These are phyloP conservation scores for Botryotinia convoluta DNA, from an alignment of 2,329 filamentous ascomycete species.

Conservation along the genomic window DNA sequence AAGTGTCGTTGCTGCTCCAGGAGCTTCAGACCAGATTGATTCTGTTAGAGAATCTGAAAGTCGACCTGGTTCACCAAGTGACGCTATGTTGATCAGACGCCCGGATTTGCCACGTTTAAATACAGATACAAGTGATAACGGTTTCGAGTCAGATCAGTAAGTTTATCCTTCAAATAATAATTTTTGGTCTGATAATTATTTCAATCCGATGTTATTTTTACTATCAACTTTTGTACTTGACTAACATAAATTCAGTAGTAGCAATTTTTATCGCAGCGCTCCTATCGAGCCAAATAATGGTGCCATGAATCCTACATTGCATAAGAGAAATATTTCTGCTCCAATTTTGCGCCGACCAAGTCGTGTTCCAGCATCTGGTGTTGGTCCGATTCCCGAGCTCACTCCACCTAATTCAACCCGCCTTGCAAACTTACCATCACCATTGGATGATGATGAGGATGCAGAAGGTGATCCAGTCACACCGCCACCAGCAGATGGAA, in stretches of 20 bases:
- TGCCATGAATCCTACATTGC: slow-evolving; percentile 12
- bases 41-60: neutral
- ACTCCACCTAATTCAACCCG: slow-evolving; percentile 35
- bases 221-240: neutral
- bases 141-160: slow-evolving; percentile 27
- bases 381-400: slow-evolving; percentile 28
- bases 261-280: neutral
- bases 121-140: slow-evolving; percentile 26
- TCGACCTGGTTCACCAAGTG: slow-evolving; percentile 35
- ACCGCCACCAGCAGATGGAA: slow-evolving; percentile 27
- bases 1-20: slow-evolving; percentile 7
- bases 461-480: slow-evolving; percentile 26
- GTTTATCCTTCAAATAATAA: slow-evolving; percentile 10
- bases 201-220: neutral
- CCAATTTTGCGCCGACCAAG: slow-evolving; percentile 15
- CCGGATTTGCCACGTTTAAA: slow-evolving; percentile 28
- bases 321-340: slow-evolving; percentile 18
- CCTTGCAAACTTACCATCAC: slow-evolving; percentile 29
- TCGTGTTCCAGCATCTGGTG: neutral
- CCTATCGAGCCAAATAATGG: neutral
- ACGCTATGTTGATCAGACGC: slow-evolving; percentile 38
- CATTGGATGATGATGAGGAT: slow-evolving; percentile 18
- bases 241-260: neutral
- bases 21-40: neutral
- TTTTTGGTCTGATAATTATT: neutral